Base-by-base conservation (phyloP, 2,329 filamentous ascomycete genomes). In the Fusarium illudens region DNA sequence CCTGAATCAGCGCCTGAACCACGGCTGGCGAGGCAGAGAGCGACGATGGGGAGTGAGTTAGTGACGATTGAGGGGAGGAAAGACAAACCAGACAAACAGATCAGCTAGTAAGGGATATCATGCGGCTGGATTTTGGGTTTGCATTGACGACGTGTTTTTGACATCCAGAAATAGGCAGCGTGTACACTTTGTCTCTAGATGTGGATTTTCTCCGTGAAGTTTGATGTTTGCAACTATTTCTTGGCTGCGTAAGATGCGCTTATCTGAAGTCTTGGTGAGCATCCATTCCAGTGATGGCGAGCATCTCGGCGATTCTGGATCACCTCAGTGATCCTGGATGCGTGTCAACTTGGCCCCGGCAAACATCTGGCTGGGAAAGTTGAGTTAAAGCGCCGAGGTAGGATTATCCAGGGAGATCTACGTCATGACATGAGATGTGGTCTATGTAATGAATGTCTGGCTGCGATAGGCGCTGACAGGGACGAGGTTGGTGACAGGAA, bases 41-140 rank as follows among this genome's bases (percentile, higher is more conserved):
- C 67, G 63, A 77, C 68, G 65, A 60, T 70, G 66, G 65, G 69
- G 58, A 64, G 69, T 58, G 60, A 32, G 56, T 71, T 48, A 64
- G 56, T 62, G 66, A 68, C 68, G 67, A 63, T 44, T 65, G 66
- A 63, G 68, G 68, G 71, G 73, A 72, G 73, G 71, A 71, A 73
- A 69, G 72, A 73, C 75, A 72, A 66, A 76, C 72, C 78, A 78
- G 75, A 78, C 75, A 78, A 72, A 79, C 68, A 76, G 68, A 76
- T 73, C 76, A 77, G 76, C 75, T 76, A 75, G 68, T 74, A 71
- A 75, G 77, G 79, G 74, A 77, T 76, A 76, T 76, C 71, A 74
- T 75, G 76, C 75, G 75, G 73, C 73, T 77, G 75, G 77, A 71
- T 73, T 78, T 78, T 76, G 75, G 75, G 75, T 76, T 79, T 76